These are phyloP conservation scores for Cadophora sp. DNA, from an alignment of 2,329 filamentous ascomycete species.

Conservation along the genomic window DNA sequence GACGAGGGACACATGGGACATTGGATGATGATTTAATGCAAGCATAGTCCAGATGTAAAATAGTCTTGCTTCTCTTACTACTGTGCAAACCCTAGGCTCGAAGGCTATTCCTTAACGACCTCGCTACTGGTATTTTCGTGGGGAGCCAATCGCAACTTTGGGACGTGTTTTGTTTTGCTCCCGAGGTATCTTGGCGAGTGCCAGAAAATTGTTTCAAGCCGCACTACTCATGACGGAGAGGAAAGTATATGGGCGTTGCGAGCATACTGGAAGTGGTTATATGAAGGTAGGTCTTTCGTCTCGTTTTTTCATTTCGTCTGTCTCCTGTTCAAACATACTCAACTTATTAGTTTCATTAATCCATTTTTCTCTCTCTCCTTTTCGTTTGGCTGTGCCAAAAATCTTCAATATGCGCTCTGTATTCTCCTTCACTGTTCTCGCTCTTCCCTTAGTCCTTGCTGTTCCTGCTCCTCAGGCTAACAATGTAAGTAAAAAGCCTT, in stretches of 20 bases:
- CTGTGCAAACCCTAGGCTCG: not conserved
- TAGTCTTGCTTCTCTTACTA: not conserved
- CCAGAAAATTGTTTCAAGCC: slow-evolving; percentile 5
- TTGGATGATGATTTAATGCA: slow-evolving; percentile 11
- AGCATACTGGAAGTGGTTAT: not conserved
- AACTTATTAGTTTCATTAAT: not conserved
- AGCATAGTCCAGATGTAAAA: not conserved
- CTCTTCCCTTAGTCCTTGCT: slow-evolving; percentile 12
- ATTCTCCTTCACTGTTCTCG: not conserved
- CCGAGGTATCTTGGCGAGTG: not conserved
- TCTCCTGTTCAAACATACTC: not conserved
- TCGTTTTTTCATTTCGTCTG: not conserved
- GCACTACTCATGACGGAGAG: not conserved
- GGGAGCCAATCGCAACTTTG: slow-evolving; percentile 10
- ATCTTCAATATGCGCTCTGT: slow-evolving; percentile 11
- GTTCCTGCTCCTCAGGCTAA: slow-evolving; percentile 5
- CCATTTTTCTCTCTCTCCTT: not conserved
- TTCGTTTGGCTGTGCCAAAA: not conserved
- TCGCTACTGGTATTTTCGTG: slow-evolving; percentile 2
- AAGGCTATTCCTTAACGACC: not conserved
- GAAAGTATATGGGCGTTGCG: not conserved
- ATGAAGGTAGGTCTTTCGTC: not conserved
- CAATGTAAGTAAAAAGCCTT: not conserved
- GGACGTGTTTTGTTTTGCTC: not conserved
- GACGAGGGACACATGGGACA: not conserved